phyloP scores from a whole-genome alignment of 192 early-diverging fungal genomes.

The Haplosporangium gracile region DNA sequence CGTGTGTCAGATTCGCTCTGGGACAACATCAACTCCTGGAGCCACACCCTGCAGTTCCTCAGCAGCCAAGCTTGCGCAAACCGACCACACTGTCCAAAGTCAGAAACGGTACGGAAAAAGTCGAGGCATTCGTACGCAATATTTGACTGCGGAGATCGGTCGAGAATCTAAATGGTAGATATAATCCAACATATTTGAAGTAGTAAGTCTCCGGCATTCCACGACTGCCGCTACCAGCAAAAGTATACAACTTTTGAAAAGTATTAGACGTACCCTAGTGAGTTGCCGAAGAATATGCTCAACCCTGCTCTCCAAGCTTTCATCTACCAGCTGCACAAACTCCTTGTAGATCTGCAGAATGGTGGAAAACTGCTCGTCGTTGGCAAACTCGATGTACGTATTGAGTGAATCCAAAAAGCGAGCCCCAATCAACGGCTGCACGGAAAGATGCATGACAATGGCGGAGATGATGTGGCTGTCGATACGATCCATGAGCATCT shows the following conservation, averaged over 20 bases:
- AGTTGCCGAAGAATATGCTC: constrained; percentile 35
- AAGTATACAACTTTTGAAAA: not conserved
- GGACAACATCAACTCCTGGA: constrained; percentile 33
- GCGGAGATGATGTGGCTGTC: constrained; percentile 34
- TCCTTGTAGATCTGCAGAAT: constrained; percentile 48
- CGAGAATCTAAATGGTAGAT: constrained; percentile 19
- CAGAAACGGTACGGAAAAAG: constrained; percentile 44
- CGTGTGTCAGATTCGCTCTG: constrained; percentile 38
- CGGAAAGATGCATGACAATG: constrained; percentile 38
- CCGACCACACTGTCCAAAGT: constrained; percentile 46
- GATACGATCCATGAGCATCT: constrained; percentile 40
- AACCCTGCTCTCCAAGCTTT: constrained; percentile 17
- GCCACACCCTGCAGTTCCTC: constrained; percentile 26
- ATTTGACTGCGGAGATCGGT: constrained; percentile 30
- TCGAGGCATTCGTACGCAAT: constrained; percentile 45
- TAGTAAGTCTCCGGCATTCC: not conserved
- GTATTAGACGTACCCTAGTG: constrained; percentile 17
- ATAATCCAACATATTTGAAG: not conserved
- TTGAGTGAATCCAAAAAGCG: constrained; percentile 27
- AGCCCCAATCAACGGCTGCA: constrained; percentile 16
- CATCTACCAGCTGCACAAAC: constrained; percentile 28
- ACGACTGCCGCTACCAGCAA: not conserved
- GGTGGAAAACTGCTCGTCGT: constrained; percentile 34
- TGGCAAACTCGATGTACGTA: constrained; percentile 25
- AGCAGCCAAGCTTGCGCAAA: constrained; percentile 37